Conservation (phyloP, 1,139 yeast species). For the Kluyveromyces sp. region DNA sequence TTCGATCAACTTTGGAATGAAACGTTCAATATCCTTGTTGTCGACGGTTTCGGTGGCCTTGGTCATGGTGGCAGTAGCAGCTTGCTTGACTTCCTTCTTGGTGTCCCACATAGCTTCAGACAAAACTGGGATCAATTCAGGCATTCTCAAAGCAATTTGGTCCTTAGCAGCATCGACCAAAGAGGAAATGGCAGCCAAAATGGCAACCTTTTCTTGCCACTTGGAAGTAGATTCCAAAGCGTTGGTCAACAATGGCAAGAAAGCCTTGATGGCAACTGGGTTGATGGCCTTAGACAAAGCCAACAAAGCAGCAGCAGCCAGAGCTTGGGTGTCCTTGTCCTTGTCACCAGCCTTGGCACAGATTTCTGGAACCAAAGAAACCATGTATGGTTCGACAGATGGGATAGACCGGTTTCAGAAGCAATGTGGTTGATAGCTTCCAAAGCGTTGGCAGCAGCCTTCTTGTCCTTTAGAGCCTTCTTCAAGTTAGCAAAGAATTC, state of each 20-base stretch:
- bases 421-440: conserved; percentile 82
- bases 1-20: conserved; percentile 93
- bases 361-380: conserved; percentile 62
- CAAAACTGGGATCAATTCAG: conserved; percentile 95
- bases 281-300: conserved; percentile 77
- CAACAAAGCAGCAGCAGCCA: conserved; percentile 65
- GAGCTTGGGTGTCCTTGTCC: conserved; percentile 62
- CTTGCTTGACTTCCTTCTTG: conserved; percentile 94
- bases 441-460: conserved; percentile 72
- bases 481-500: conserved; percentile 74
- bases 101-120: conserved; percentile 99
- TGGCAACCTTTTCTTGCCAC: conserved; percentile 97
- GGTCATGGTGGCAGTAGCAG: conserved; percentile 92
- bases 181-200: conserved; percentile 74
- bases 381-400: conserved; percentile 91
- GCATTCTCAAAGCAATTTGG: conserved; percentile 98
- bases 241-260: conserved; percentile 72
- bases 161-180: conserved; percentile 92
- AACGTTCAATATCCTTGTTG: conserved; percentile 99
- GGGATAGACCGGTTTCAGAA: conserved; percentile 73
- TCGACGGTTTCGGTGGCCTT: conserved; percentile 96
- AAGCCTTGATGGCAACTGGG: conserved; percentile 87
- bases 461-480: conserved; percentile 73
- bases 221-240: conserved; percentile 71
- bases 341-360: conserved; percentile 86